Conservation (phyloP, 2,329 filamentous ascomycete species). For the Fusarium graminum region DNA sequence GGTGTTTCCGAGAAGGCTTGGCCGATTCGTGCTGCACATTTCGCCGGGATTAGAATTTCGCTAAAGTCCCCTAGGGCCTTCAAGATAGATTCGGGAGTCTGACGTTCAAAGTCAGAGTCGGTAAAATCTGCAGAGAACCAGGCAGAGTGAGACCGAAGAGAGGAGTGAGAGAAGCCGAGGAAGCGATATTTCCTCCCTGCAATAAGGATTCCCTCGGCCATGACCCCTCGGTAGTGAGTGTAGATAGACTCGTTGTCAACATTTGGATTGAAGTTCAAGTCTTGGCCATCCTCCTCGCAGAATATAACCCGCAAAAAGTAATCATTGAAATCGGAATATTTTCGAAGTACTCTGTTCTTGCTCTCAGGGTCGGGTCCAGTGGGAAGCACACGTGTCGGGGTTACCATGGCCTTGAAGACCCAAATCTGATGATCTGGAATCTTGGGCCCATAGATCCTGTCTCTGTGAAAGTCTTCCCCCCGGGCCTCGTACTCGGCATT, state of each 20-base stretch:
- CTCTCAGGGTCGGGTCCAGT: constrained; percentile 74
- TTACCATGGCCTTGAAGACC: constrained; percentile 70
- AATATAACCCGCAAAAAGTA: constrained; percentile 80
- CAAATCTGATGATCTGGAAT: constrained; percentile 59
- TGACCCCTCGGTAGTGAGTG: constrained; percentile 69
- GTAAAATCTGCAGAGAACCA: constrained; percentile 71
- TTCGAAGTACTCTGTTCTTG: constrained; percentile 78
- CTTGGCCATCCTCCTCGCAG: constrained; percentile 77
- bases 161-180: constrained; percentile 84
- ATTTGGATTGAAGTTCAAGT: constrained; percentile 68
- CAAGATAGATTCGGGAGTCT: constrained; percentile 61
- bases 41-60: constrained; percentile 65
- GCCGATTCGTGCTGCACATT: constrained; percentile 70
- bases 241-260: constrained; percentile 64
- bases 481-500: constrained; percentile 58
- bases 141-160: constrained; percentile 76
- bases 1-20: constrained; percentile 82
- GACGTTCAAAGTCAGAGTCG: constrained; percentile 50
- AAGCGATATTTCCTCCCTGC: constrained; percentile 74
- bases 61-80: constrained; percentile 63
- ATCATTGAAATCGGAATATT: constrained; percentile 69
- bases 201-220: constrained; percentile 71
- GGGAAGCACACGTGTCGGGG: constrained; percentile 69
- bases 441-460: constrained; percentile 45
- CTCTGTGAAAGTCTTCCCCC: constrained; percentile 41